These are phyloP conservation scores for Scedosporium dehoogii DNA, from an alignment of 2,329 filamentous ascomycete genomes.

Conservation along the genomic window DNA sequence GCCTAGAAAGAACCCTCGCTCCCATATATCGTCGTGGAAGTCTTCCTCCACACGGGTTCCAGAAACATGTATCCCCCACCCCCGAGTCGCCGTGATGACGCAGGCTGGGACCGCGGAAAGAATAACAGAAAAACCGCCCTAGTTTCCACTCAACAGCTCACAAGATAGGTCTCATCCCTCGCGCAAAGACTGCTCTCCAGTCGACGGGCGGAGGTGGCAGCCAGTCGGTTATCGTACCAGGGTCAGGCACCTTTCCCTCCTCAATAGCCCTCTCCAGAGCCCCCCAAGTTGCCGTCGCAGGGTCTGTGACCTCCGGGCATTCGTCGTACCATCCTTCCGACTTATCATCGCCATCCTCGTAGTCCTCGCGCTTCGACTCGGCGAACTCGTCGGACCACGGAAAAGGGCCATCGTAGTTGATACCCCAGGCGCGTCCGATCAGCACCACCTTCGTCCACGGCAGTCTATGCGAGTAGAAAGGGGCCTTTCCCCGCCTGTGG, in stretches of 20 bases:
- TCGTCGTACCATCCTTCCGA: background rate
- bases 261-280: slow-evolving; percentile 2
- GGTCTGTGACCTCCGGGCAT: background rate
- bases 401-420: background rate
- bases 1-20: no score
- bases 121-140: no score
- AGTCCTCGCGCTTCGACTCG: background rate
- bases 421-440: background rate
- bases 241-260: slow-evolving; percentile 5
- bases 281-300: background rate
- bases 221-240: background rate
- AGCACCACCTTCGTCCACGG: slow-evolving; percentile 4
- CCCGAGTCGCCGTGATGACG: no score
- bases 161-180: background rate
- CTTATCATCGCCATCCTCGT: background rate
- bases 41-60: no score
- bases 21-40: no score
- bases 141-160: background rate
- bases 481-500: background rate
- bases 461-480: slow-evolving; percentile 2
- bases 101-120: no score
- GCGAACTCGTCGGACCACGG: slow-evolving; percentile 5
- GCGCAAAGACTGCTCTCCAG: background rate
- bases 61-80: background rate
- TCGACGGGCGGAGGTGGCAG: background rate